Percentiles rank a stretch among this genome's conserved stretches.
These are phyloP conservation scores for Cymbopogon citratus DNA, from an alignment of 176 grass and related monocot genomes.

Conservation along the genomic window DNA sequence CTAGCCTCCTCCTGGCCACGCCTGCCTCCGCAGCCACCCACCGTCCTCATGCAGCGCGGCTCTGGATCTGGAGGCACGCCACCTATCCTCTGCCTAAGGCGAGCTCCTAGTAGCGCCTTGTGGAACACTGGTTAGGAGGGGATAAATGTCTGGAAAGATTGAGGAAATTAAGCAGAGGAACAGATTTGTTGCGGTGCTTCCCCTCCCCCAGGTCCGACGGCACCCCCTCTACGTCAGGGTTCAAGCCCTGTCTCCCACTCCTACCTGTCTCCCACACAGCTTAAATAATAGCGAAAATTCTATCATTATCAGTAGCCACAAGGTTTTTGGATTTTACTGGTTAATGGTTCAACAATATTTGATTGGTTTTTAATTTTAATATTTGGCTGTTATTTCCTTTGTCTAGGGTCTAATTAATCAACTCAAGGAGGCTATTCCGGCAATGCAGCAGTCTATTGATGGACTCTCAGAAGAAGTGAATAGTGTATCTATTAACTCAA, in stretches of 20 bases:
- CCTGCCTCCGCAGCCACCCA: not conserved
- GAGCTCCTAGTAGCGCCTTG: not conserved
- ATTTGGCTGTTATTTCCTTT: conserved; percentile 25
- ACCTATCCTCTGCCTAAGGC: not conserved
- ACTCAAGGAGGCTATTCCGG: conserved; percentile 93
- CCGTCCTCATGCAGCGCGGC: not conserved
- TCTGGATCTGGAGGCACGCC: not conserved
- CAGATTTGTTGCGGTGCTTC: not conserved
- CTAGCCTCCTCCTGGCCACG: not conserved
- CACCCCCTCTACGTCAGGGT: not conserved
- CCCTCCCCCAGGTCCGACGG: not conserved
- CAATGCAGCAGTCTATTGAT: conserved; percentile 87
- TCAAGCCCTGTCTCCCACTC: not conserved
- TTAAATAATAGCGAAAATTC: not conserved
- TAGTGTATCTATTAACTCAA: conserved; percentile 44
- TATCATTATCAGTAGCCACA: not conserved
- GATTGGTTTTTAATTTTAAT: conserved; percentile 33
- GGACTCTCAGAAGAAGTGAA: conserved; percentile 88
- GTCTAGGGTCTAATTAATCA: conserved; percentile 90
- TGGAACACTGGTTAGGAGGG: not conserved
- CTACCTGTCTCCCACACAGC: not conserved
- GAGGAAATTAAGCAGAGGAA: not conserved
- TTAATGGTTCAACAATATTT: not conserved
- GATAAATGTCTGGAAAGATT: not conserved
- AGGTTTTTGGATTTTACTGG: conserved; percentile 28